These are phyloP conservation scores for Globisporangium yorkense DNA, from an alignment of 352 stramenopile species.

Conservation along the genomic window DNA sequence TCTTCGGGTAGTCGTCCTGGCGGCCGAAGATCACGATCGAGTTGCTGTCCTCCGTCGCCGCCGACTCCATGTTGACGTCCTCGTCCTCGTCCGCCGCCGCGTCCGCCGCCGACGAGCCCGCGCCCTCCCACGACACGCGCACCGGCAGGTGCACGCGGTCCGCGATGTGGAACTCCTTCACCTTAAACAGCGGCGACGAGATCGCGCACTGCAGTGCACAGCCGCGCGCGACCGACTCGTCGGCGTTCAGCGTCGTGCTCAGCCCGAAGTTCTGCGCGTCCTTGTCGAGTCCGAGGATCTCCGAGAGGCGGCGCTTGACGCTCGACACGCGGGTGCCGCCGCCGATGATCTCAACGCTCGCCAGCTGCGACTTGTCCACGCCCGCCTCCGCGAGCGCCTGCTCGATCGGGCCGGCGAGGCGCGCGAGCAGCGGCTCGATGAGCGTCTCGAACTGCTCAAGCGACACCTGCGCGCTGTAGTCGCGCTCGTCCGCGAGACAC, in stretches of 20 bases:
- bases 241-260: slow-evolving; percentile 98
- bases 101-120: slow-evolving; percentile 34
- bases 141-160: slow-evolving; percentile 91
- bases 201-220: slow-evolving; percentile 98
- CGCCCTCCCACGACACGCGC: slow-evolving; percentile 91
- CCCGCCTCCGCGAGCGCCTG: slow-evolving; percentile 84
- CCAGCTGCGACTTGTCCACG: slow-evolving; percentile 87
- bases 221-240: slow-evolving; percentile 96
- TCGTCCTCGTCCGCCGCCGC: slow-evolving; percentile 83
- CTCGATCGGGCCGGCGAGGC: slow-evolving; percentile 84
- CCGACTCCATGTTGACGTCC: slow-evolving; percentile 73
- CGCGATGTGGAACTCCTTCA: slow-evolving; percentile 88
- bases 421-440: slow-evolving; percentile 83
- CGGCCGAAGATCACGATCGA: slow-evolving; percentile 95
- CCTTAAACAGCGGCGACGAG: slow-evolving; percentile 97
- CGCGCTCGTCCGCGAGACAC: slow-evolving; percentile 96
- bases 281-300: slow-evolving; percentile 91
- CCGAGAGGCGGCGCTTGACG: slow-evolving; percentile 91
- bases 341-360: slow-evolving; percentile 94
- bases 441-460: slow-evolving; percentile 95
- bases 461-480: slow-evolving; percentile 94
- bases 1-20: slow-evolving; percentile 96
- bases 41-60: slow-evolving; percentile 52
- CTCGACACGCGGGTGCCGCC: slow-evolving; percentile 94
- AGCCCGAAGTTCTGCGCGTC: slow-evolving; percentile 95